Conservation (phyloP, 2,329 filamentous ascomycete species). For the Verticillium albo-atrum region DNA sequence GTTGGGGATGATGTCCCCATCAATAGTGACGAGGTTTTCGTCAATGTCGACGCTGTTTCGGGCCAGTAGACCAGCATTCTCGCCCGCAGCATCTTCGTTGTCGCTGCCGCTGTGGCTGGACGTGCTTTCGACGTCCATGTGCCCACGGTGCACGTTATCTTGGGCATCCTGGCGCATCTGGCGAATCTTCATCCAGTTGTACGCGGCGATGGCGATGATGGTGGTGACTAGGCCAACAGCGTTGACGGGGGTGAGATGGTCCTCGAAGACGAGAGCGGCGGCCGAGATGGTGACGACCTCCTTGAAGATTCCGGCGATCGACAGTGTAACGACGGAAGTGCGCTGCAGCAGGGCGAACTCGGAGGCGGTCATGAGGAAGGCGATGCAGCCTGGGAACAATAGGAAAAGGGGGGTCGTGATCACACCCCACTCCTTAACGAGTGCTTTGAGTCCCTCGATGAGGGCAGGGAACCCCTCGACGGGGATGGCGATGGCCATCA, state of each 20-base stretch:
- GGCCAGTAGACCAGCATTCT: conserved; percentile 41
- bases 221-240: conserved; percentile 83
- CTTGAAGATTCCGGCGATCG: conserved; percentile 97
- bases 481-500: conserved; percentile 76
- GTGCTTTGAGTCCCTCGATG: conserved; percentile 55
- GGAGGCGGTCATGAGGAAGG: conserved; percentile 93
- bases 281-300: conserved; percentile 94
- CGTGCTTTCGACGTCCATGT: conserved; percentile 28
- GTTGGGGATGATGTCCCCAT: conserved; percentile 35
- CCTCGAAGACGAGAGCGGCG: conserved; percentile 82
- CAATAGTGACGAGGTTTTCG: conserved; percentile 30
- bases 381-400: conserved; percentile 83
- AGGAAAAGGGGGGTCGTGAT: conserved; percentile 67
- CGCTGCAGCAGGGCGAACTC: conserved; percentile 95
- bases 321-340: conserved; percentile 91
- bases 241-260: conserved; percentile 83
- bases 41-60: conserved; percentile 32
- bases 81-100: conserved; percentile 35
- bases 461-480: conserved; percentile 76
- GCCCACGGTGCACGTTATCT: conserved; percentile 40
- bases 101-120: conserved; percentile 36
- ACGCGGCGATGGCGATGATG: conserved; percentile 77
- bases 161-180: conserved; percentile 81
- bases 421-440: conserved; percentile 65
- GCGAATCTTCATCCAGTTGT: conserved; percentile 91